Conservation (phyloP, 140 eudicot genomes). For the Stevia rebaudiana region DNA sequence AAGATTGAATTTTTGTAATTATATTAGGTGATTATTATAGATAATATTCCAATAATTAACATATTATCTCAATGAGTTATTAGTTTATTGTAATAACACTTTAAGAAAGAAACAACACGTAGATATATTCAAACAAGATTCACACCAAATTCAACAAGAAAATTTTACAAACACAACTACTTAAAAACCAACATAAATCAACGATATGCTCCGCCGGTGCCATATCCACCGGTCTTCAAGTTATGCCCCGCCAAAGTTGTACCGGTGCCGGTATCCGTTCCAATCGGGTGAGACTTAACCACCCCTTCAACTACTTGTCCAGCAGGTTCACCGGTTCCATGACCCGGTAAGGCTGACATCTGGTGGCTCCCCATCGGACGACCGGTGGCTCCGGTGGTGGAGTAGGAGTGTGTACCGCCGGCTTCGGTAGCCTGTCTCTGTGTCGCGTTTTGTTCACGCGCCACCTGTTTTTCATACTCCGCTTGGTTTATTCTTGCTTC, state of each 20-base stretch:
- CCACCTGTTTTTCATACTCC: constrained; percentile 29
- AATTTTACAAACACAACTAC: not conserved
- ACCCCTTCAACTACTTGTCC: constrained; percentile 60
- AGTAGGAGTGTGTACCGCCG: constrained; percentile 32
- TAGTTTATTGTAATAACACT: no score
- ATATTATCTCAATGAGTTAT: no score
- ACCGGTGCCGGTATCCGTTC: constrained; percentile 43
- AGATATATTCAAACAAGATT: not conserved
- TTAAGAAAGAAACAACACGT: no score
- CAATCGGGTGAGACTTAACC: constrained; percentile 47
- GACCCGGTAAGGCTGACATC: constrained; percentile 73
- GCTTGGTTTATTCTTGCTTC: constrained; percentile 27
- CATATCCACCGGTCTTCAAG: constrained; percentile 37
- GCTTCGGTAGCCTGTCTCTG: constrained; percentile 26
- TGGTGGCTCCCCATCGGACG: constrained; percentile 38
- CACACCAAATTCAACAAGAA: not conserved
- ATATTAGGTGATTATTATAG: no score
- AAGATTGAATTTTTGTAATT: no score
- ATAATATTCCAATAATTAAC: no score
- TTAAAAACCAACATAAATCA: constrained; percentile 8
- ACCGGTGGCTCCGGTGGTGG: constrained; percentile 45
- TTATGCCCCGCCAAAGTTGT: constrained; percentile 41
- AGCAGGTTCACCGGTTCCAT: constrained; percentile 59
- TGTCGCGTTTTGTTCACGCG: constrained; percentile 31
- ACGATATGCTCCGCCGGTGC: constrained; percentile 37